Evolutionary conservation across 495 filamentous ascomycete species (phyloP).

Genomic region (Neurospora sp.): DNA sequence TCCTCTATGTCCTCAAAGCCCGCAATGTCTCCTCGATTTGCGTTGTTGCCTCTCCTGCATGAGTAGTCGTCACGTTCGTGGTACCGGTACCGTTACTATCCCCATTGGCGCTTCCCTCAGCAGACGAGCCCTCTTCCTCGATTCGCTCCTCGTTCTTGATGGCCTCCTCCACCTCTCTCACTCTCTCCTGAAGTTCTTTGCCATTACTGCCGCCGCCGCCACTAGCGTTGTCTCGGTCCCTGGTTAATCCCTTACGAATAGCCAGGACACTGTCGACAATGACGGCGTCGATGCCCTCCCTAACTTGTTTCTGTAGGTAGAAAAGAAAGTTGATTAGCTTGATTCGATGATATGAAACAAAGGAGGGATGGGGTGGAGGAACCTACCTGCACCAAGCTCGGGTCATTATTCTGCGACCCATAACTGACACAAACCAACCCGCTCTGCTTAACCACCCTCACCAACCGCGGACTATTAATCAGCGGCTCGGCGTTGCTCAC

Average conservation of each 20-base stretch:
- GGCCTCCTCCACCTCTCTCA: conserved; percentile 4
- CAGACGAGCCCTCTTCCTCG: neutral
- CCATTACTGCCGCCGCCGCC: neutral
- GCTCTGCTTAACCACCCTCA: conserved; percentile 90
- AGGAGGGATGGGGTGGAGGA: neutral
- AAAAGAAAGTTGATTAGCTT: conserved; percentile 17
- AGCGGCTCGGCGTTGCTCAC: conserved; percentile 78
- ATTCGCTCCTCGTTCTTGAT: neutral
- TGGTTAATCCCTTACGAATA: conserved; percentile 48
- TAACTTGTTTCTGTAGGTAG: conserved; percentile 64
- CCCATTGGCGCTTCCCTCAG: neutral
- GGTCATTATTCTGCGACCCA: conserved; percentile 78
- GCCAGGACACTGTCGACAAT: conserved; percentile 90
- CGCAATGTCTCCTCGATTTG: neutral
- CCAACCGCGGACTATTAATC: conserved; percentile 77
- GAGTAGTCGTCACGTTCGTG: neutral
- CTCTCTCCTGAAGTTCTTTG: conserved; percentile 1
- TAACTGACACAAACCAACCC: conserved; percentile 96
- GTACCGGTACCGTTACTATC: neutral
- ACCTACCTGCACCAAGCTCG: conserved; percentile 70
- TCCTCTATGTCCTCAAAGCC: neutral
- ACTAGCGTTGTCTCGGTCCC: conserved; percentile 5
- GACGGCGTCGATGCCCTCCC: conserved; percentile 92
- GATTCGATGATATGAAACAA: neutral
- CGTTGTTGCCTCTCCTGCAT: neutral